Evolutionary conservation across 352 stramenopile species (phyloP).

Genomic region (Phytophthora megakarya): DNA sequence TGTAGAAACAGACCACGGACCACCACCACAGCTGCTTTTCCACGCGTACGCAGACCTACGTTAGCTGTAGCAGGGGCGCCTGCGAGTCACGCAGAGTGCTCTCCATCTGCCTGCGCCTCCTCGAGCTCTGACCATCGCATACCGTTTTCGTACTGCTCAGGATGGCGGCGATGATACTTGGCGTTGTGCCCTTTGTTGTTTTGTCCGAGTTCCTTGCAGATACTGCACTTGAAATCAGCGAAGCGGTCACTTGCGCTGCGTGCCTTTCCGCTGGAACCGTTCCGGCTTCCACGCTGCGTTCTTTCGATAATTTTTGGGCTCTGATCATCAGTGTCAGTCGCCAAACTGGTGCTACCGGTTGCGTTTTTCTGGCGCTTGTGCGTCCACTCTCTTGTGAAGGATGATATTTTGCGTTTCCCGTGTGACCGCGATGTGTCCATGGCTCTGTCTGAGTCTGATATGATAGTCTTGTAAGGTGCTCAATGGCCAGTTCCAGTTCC

Average conservation of each 20-base stretch:
- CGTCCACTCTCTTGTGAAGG: not conserved
- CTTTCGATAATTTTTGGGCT: not conserved
- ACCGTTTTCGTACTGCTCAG: too few species aligned
- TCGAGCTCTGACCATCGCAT: not conserved
- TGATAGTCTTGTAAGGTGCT: not conserved
- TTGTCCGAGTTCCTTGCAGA: not conserved
- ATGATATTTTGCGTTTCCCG: not conserved
- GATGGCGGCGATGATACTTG: constrained; percentile 1
- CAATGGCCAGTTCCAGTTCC: not conserved
- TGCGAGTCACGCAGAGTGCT: too few species aligned
- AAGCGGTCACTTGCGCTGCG: not conserved
- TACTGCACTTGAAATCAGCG: not conserved
- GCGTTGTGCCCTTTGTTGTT: not conserved
- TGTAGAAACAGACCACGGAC: too few species aligned
- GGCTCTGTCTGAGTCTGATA: constrained; percentile 2
- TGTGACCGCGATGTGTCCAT: not conserved
- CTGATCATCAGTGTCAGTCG: too few species aligned
- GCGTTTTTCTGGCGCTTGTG: too few species aligned
- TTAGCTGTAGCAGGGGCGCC: too few species aligned
- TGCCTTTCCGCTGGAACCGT: too few species aligned
- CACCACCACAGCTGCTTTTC: too few species aligned
- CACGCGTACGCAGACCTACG: too few species aligned
- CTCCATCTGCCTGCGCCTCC: not conserved
- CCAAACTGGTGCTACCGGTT: too few species aligned
- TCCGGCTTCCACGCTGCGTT: too few species aligned